Evolutionary conservation across 768 basidiomycete species (phyloP).

Genomic region (Rhodosporidiobolus odoratus): DNA sequence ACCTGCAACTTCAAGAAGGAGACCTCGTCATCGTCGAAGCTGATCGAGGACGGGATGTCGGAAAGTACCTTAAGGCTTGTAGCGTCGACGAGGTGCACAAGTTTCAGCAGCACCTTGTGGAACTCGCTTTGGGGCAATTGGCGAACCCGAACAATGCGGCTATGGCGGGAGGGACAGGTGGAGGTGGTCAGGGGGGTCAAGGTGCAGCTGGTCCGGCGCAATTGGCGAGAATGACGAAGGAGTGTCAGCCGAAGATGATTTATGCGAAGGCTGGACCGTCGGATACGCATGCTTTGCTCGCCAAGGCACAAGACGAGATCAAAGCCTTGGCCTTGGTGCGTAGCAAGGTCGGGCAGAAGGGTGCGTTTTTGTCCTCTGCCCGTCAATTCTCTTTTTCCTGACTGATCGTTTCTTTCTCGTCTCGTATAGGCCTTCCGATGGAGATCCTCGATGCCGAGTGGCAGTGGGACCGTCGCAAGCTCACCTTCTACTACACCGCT

Average conservation of each 20-base stretch:
- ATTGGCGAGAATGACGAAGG: constrained; percentile 61
- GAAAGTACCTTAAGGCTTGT: constrained; percentile 52
- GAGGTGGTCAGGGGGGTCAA: constrained; percentile 42
- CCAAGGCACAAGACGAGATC: constrained; percentile 82
- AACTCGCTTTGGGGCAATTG: constrained; percentile 46
- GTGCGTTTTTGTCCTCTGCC: not conserved
- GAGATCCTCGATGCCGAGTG: constrained; percentile 98
- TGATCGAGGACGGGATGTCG: constrained; percentile 69
- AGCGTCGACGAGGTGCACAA: constrained; percentile 79
- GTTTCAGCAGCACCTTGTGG: constrained; percentile 75
- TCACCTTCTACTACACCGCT: constrained; percentile 96
- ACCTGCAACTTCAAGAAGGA: constrained; percentile 65
- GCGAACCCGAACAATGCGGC: constrained; percentile 26
- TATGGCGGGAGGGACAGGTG: constrained; percentile 30
- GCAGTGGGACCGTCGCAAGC: constrained; percentile 97
- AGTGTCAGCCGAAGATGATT: constrained; percentile 94
- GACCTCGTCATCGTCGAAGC: constrained; percentile 96
- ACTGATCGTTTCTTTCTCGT: not conserved
- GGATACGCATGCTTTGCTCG: constrained; percentile 74
- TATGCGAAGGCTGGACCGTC: constrained; percentile 77
- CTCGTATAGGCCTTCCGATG: constrained; percentile 74
- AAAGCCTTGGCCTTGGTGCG: constrained; percentile 88
- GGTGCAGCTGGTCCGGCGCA: constrained; percentile 27
- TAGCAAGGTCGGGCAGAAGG: constrained; percentile 81
- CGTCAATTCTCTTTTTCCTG: not conserved